Percentiles rank a stretch among this genome's conserved stretches.
phyloP scores from a whole-genome alignment of 1,284 basidiomycete genomes.

The Cryptococcus sp. region DNA sequence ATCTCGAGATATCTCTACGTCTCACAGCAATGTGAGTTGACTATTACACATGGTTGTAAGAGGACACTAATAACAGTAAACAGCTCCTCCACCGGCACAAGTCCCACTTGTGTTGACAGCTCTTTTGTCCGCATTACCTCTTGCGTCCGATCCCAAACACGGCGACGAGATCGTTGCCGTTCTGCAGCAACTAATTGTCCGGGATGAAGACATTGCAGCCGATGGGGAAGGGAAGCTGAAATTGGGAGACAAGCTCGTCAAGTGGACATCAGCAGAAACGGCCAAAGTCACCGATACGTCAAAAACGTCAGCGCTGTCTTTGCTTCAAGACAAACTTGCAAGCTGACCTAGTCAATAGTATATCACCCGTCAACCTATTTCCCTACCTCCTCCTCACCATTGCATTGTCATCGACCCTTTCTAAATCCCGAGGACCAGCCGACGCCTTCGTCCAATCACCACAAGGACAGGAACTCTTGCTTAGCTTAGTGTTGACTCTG shows the following conservation, averaged over 20 bases:
- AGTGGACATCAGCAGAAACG: conserved; percentile 41
- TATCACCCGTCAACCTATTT: conserved; percentile 30
- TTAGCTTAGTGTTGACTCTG: conserved; percentile 39
- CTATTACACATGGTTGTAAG: background rate
- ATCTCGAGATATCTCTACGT: conserved; percentile 39
- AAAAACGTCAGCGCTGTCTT: conserved; percentile 26
- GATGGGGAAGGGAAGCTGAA: conserved; percentile 27
- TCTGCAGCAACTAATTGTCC: conserved; percentile 33
- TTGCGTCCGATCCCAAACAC: conserved; percentile 28
- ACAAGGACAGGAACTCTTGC: conserved; percentile 38
- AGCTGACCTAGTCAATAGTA: conserved; percentile 13
- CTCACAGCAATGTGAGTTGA: conserved; percentile 36
- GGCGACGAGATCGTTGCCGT: conserved; percentile 36
- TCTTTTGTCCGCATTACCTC: conserved; percentile 29
- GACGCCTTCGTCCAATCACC: conserved; percentile 28
- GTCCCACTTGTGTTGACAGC: conserved; percentile 26
- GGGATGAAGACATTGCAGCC: conserved; percentile 40
- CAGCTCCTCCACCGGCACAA: conserved; percentile 33
- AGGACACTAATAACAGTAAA: background rate
- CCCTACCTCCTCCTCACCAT: conserved; percentile 42
- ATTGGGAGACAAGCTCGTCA: conserved; percentile 49
- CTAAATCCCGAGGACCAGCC: conserved; percentile 22
- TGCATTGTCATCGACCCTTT: conserved; percentile 35
- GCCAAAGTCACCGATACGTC: conserved; percentile 35
- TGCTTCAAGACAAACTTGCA: background rate